A percentile compares a stretch with the other conserved stretches of the same genome.
Evolutionary conservation across 345 rosid genomes (phyloP).

Genomic region (Eucalyptus polybractea): DNA sequence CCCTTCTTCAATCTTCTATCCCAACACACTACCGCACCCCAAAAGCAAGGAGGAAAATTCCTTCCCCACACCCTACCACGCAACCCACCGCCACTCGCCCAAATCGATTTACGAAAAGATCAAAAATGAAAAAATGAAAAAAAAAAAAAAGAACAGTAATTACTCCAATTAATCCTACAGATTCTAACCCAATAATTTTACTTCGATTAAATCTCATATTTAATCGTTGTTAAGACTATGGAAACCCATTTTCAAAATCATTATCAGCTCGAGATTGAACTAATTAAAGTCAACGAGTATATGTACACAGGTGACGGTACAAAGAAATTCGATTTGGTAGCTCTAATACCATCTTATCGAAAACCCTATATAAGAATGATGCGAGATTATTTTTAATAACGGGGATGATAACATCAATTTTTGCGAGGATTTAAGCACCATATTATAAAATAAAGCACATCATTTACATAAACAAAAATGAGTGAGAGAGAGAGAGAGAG

Average conservation of each 20-base stretch:
- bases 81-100: not conserved
- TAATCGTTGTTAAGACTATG: not conserved
- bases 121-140: rapidly evolving
- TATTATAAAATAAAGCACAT: not conserved
- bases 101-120: not conserved
- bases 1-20: not conserved
- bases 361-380: not conserved
- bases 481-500: too few relatives aligned
- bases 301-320: not conserved
- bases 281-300: too few relatives aligned
- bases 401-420: rapidly evolving
- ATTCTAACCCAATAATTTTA: not conserved
- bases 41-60: not conserved
- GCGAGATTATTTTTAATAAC: not conserved
- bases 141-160: not conserved
- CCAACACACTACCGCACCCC: not conserved
- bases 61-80: not conserved
- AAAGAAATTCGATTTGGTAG: not conserved
- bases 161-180: not conserved
- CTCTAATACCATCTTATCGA: not conserved
- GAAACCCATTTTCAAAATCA: too few relatives aligned
- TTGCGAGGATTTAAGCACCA: not conserved
- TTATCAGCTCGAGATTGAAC: too few relatives aligned
- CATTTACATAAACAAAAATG: too few relatives aligned
- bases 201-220: not conserved